phyloP scores from a whole-genome alignment of 2,329 filamentous ascomycete genomes.

The Penicillium sp. region DNA sequence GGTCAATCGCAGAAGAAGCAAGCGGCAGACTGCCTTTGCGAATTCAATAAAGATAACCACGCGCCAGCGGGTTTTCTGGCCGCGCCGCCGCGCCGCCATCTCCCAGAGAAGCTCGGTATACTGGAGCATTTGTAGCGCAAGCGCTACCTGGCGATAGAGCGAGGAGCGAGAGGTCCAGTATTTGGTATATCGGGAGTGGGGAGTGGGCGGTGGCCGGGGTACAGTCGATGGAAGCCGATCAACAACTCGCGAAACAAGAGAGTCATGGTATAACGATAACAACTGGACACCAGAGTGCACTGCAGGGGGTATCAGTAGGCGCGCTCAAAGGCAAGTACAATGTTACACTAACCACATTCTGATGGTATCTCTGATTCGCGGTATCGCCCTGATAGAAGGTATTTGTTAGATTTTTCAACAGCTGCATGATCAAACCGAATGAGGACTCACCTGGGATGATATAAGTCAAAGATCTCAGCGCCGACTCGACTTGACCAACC shows the following conservation, averaged over 20 bases:
- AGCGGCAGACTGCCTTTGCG: constrained; percentile 79
- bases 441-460: constrained; percentile 71
- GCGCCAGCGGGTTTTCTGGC: constrained; percentile 77
- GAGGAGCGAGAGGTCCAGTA: constrained; percentile 63
- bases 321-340: background rate
- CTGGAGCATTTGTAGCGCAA: constrained; percentile 82
- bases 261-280: constrained; percentile 89
- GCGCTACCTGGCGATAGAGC: constrained; percentile 77
- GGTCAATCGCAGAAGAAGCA: constrained; percentile 78
- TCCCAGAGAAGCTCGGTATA: constrained; percentile 97
- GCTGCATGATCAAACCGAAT: background rate
- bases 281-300: constrained; percentile 86
- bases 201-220: constrained; percentile 52
- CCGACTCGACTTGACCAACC: constrained; percentile 92
- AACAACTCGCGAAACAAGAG: constrained; percentile 69
- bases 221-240: constrained; percentile 56
- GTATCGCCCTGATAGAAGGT: constrained; percentile 38
- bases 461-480: constrained; percentile 87
- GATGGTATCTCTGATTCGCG: constrained; percentile 88
- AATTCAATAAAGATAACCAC: constrained; percentile 81
- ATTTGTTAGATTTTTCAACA: background rate
- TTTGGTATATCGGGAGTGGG: constrained; percentile 63
- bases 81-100: constrained; percentile 87
- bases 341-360: constrained; percentile 64
- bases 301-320: constrained; percentile 29